Percentiles rank a stretch among this genome's conserved stretches.
Conservation (phyloP, 2,329 filamentous ascomycete species). For the Trichoderma atrobrunneum region DNA sequence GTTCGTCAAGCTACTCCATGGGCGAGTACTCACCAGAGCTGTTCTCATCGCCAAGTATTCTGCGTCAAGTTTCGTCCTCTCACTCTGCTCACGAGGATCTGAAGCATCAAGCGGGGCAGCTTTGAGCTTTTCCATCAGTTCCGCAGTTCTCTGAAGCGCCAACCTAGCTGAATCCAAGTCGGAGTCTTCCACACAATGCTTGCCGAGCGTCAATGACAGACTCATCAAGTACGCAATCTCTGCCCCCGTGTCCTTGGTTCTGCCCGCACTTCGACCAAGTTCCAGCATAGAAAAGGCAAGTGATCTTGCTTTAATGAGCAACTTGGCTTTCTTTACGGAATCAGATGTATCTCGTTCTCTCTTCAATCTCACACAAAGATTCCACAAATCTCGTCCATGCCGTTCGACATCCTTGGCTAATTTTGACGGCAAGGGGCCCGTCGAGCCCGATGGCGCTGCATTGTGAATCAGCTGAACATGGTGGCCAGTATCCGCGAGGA, state of each 20-base stretch:
- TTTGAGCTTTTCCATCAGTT: conserved; percentile 42
- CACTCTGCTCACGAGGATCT: neutral
- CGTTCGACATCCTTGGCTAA: conserved; percentile 48
- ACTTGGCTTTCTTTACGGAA: conserved; percentile 26
- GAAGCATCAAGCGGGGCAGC: neutral
- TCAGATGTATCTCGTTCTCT: conserved; percentile 25
- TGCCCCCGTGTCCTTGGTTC: conserved; percentile 27
- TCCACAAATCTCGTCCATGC: conserved; percentile 63
- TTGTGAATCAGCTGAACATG: conserved; percentile 27
- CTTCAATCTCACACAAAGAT: conserved; percentile 56
- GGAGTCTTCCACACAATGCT: conserved; percentile 44
- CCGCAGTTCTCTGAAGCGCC: conserved; percentile 62
- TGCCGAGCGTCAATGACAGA: conserved; percentile 66
- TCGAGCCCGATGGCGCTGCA: conserved; percentile 11
- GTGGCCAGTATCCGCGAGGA: conserved; percentile 32
- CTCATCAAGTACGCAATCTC: conserved; percentile 59
- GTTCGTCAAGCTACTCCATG: neutral
- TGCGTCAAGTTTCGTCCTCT: conserved; percentile 42
- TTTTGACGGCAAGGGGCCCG: neutral
- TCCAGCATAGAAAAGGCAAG: conserved; percentile 69
- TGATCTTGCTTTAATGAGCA: conserved; percentile 43
- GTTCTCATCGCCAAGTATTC: conserved; percentile 67
- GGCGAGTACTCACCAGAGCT: conserved; percentile 53
- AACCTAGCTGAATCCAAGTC: conserved; percentile 58
- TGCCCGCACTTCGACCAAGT: conserved; percentile 43